Conservation (phyloP, 1,284 basidiomycete genomes). For the Mycena sp. region DNA sequence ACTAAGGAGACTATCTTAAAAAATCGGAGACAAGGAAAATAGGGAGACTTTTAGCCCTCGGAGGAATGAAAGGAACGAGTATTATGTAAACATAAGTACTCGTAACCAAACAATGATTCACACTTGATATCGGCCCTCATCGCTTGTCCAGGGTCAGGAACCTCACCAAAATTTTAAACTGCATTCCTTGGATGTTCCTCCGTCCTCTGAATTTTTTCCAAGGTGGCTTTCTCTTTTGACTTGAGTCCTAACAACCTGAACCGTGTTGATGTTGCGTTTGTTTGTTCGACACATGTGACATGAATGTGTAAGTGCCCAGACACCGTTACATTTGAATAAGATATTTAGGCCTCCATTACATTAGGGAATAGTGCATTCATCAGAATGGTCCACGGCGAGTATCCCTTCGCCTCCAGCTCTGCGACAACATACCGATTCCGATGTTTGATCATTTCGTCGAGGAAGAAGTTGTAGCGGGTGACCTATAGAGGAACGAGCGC, state of each 20-base stretch:
- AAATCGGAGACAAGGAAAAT: no score
- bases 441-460: slow-evolving; percentile 47
- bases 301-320: no score
- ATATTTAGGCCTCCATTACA: no score
- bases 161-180: not conserved
- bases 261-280: not conserved
- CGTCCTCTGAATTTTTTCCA: not conserved
- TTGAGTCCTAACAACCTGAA: not conserved
- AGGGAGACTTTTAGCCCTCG: no score
- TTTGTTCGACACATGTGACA: no score
- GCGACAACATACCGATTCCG: slow-evolving; percentile 32
- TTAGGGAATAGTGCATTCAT: slow-evolving; percentile 2
- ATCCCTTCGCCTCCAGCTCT: not conserved
- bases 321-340: no score
- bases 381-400: not conserved
- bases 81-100: no score
- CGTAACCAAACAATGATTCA: no score
- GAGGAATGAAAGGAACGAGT: no score
- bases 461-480: slow-evolving; percentile 43
- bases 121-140: no score
- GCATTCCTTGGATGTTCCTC: not conserved
- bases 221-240: not conserved
- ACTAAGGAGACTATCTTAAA: no score
- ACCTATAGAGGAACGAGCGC: no score
- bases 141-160: not conserved